These are phyloP conservation scores for Canna indica DNA, from an alignment of 176 grass and related monocot genomes.

Conservation along the genomic window DNA sequence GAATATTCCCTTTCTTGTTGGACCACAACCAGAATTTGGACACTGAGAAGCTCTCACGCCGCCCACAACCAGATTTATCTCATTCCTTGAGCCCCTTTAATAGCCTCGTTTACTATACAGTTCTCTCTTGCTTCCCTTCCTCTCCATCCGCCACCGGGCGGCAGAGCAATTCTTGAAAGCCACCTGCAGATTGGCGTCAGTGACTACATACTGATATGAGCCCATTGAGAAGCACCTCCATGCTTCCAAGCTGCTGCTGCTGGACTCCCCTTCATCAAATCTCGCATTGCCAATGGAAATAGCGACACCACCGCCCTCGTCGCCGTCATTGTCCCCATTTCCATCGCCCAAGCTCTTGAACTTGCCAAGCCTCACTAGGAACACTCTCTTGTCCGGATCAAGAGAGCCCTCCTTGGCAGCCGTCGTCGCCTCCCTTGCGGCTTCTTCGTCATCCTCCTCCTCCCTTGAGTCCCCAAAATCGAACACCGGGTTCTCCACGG, in stretches of 20 bases:
- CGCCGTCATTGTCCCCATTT: constrained; percentile 19
- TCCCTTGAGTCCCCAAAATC: no score
- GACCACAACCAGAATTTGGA: constrained; percentile 92
- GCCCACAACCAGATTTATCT: constrained; percentile 54
- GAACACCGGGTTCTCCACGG: no score
- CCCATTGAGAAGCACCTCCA: constrained; percentile 90
- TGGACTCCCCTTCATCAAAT: constrained; percentile 62
- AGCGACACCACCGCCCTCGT: constrained; percentile 18
- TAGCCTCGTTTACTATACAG: constrained; percentile 34
- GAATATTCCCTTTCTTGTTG: constrained; percentile 53
- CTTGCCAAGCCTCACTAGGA: no score
- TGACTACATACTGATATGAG: constrained; percentile 80
- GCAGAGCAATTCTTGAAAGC: constrained; percentile 28
- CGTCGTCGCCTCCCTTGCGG: neutral
- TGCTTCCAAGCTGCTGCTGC: no score
- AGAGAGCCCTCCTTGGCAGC: constrained; percentile 6
- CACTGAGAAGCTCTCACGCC: constrained; percentile 82
- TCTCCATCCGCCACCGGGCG: constrained; percentile 9
- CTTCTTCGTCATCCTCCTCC: constrained; percentile 19
- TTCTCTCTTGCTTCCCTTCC: constrained; percentile 29
- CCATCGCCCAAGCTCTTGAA: no score
- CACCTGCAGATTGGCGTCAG: constrained; percentile 52
- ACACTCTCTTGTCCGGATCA: no score
- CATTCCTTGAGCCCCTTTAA: no score
- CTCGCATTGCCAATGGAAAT: constrained; percentile 25